These are phyloP conservation scores for Geranomyces michiganensis DNA, from an alignment of 192 early-diverging fungal genomes.

Conservation along the genomic window DNA sequence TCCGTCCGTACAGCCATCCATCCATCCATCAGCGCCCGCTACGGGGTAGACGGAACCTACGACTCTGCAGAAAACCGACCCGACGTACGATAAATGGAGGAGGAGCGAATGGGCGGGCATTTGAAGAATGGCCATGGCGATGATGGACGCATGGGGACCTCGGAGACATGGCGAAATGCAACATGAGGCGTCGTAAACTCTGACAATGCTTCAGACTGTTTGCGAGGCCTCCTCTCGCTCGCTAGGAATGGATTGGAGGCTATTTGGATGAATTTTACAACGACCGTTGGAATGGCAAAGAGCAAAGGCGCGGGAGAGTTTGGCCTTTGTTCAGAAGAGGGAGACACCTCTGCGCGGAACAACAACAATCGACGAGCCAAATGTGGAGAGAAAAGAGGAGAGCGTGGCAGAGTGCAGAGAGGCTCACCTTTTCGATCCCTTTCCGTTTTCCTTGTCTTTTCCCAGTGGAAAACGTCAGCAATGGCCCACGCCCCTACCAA, in stretches of 20 bases:
- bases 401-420: too few species aligned
- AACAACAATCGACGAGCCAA: background rate
- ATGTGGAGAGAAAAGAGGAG: too few species aligned
- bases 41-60: background rate
- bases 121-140: background rate
- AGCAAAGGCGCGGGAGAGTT: too few species aligned
- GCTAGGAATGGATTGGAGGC: too few species aligned
- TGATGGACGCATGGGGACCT: background rate
- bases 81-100: background rate
- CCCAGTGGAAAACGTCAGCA: conserved; percentile 39
- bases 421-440: background rate
- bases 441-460: conserved; percentile 1
- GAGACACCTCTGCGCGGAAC: too few species aligned
- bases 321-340: too few species aligned
- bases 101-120: background rate
- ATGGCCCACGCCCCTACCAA: conserved; percentile 55
- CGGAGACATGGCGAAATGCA: background rate
- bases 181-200: background rate
- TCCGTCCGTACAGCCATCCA: background rate
- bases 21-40: background rate
- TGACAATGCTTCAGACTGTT: too few species aligned
- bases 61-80: background rate
- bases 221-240: too few species aligned
- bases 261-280: too few species aligned
- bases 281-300: too few species aligned